Base-by-base conservation (phyloP, 2,329 filamentous ascomycete genomes). In the Bimuria novae-zelandiae region DNA sequence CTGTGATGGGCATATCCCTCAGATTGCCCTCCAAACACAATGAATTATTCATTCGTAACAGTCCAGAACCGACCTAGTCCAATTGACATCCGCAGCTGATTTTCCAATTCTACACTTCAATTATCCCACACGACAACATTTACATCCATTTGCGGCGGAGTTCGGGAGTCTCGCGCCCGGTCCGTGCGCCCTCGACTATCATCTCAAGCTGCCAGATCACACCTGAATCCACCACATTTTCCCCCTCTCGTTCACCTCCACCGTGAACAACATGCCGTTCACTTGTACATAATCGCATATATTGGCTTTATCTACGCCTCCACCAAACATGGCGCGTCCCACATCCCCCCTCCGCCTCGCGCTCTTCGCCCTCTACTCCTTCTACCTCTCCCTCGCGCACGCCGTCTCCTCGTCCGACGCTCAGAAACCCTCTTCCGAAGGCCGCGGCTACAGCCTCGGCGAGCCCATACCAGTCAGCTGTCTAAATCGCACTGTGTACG, bases 401-500 rank as follows among this genome's bases (percentile, higher is more conserved):
- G 76, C 76, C 25, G 67, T 75, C 21, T 71, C 72, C n/a, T n/a
- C n/a, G n/a, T n/a, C n/a, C n/a, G n/a, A 29, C 68, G 69, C 19
- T 76, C 79, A 60, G 73, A 79, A 60, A 73, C 75, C 7, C 62
- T 77, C 63, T 19, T 67, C 66, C 42, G 63, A 70, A 49, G 68
- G 69, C 56, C 65, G 70, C 42, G 77, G 75, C 25, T 82, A 82
- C 67, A 75, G 74, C 41, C 69, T 75, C 16, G 80, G 79, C 22
- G 75, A 81, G 54, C 70, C 67, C 30, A 80, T 83, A 50, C 79
- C 80, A 1, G 77, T 83, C 10, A 76, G 66, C 55, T 83, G 80
- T 67, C 63, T 82, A 59, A 81, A 82, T 57, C 64, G 80, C 52
- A 80, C 77, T 17, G 76, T 80, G 79, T 82, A 71, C 55, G 75